Percentiles rank a stretch among this genome's conserved stretches.
Conservation (phyloP, 768 basidiomycete genomes). For the Collybiopsis luxurians region DNA sequence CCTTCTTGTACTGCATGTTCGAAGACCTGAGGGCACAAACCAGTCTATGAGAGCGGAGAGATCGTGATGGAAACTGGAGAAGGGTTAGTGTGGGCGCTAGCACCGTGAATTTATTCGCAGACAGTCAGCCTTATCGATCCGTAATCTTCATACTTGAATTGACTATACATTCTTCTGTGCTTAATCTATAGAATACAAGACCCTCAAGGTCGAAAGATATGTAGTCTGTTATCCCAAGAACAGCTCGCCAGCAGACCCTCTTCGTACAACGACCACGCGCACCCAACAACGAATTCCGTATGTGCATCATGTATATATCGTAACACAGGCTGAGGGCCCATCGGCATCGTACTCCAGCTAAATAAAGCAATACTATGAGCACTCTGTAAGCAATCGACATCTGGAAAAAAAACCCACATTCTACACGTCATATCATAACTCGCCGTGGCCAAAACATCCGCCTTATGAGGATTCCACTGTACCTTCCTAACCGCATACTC, state of each 20-base stretch:
- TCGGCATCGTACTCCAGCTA: constrained; percentile 75
- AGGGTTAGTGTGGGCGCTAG: no score
- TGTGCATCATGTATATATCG: constrained; percentile 81
- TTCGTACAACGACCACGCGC: constrained; percentile 90
- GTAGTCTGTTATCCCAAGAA: constrained; percentile 86
- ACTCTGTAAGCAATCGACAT: not conserved
- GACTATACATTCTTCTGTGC: no score
- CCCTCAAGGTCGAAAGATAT: constrained; percentile 58
- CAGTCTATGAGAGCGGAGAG: no score
- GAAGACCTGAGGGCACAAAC: no score
- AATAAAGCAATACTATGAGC: constrained; percentile 2
- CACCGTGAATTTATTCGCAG: no score
- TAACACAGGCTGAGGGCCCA: constrained; percentile 47
- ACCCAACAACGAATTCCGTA: constrained; percentile 93
- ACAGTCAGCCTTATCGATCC: no score
- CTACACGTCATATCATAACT: constrained; percentile 97
- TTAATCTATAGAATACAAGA: no score
- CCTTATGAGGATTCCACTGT: constrained; percentile 82
- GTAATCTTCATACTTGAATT: no score
- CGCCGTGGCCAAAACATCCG: constrained; percentile 63
- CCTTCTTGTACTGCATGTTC: no score
- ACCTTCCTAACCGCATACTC: constrained; percentile 90
- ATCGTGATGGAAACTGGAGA: no score
- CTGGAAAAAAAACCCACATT: constrained; percentile 75
- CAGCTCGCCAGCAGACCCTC: constrained; percentile 86